Conservation (phyloP, 495 filamentous ascomycete genomes). For the Niebla homalea region DNA sequence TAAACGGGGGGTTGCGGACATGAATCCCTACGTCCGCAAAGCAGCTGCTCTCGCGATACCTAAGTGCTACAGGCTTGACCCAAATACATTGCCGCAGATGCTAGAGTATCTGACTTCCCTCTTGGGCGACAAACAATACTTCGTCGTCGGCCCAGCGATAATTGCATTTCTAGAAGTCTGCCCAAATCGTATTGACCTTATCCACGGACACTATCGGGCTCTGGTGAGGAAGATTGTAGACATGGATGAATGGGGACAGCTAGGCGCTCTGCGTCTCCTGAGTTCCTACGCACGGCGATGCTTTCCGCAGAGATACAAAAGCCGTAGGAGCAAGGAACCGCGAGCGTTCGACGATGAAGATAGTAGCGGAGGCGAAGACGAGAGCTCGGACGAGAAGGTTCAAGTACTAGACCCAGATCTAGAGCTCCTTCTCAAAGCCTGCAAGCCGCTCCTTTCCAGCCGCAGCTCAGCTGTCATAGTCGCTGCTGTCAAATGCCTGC, state of each 20-base stretch:
- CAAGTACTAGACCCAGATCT: slow-evolving; percentile 67
- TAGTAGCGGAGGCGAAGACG: slow-evolving; percentile 28
- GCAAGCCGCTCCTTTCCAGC: slow-evolving; percentile 73
- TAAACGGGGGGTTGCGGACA: slow-evolving; percentile 80
- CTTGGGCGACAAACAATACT: slow-evolving; percentile 84
- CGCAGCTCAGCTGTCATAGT: slow-evolving; percentile 88
- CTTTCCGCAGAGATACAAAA: slow-evolving; percentile 60
- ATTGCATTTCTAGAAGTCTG: slow-evolving; percentile 81
- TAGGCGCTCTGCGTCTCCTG: slow-evolving; percentile 68
- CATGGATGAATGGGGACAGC: slow-evolving; percentile 98
- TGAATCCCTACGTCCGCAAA: slow-evolving; percentile 87
- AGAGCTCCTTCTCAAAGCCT: slow-evolving; percentile 64
- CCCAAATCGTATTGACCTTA: slow-evolving; percentile 67
- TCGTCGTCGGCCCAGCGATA: slow-evolving; percentile 84
- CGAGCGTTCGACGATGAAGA: slow-evolving; percentile 73
- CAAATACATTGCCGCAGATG: slow-evolving; percentile 69
- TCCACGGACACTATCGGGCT: slow-evolving; percentile 78
- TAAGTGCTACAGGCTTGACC: slow-evolving; percentile 92
- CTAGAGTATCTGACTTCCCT: slow-evolving; percentile 64
- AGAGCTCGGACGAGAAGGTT: slow-evolving; percentile 41
- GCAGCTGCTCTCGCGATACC: slow-evolving; percentile 91
- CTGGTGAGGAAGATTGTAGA: slow-evolving; percentile 85
- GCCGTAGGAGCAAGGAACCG: slow-evolving; percentile 36
- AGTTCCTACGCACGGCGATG: slow-evolving; percentile 73
- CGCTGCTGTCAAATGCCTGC: slow-evolving; percentile 71